These are phyloP conservation scores for Straminergon stramineum DNA, from an alignment of 225 moss, liverwort and hornwort genomes.

Conservation along the genomic window DNA sequence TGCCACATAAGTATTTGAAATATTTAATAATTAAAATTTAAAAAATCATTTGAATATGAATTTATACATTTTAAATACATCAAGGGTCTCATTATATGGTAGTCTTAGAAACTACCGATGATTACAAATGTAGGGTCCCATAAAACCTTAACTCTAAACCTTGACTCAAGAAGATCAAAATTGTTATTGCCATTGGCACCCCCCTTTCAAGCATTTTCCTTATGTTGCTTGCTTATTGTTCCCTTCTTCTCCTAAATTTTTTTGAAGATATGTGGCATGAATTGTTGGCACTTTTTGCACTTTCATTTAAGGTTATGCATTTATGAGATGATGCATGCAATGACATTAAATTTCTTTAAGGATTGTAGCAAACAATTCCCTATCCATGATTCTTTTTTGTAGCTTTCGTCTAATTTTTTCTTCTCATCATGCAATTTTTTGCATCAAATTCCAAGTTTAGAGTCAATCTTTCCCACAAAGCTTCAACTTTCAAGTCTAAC, in stretches of 20 bases:
- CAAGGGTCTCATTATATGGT: fast-evolving
- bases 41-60: background rate
- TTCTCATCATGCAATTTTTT: background rate
- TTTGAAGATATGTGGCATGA: background rate
- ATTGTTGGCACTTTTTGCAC: background rate
- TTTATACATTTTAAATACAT: background rate
- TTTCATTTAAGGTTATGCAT: background rate
- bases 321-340: background rate
- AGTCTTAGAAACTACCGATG: background rate
- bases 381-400: fast-evolving
- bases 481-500: background rate
- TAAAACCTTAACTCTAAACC: background rate
- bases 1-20: background rate
- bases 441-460: background rate
- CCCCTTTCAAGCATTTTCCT: background rate
- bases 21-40: background rate
- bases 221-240: fast-evolving
- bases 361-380: background rate
- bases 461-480: background rate
- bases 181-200: background rate
- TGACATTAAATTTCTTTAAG: fast-evolving
- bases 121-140: fast-evolving
- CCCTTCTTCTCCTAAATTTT: background rate
- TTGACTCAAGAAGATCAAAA: background rate
- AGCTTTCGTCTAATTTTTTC: background rate